Evolutionary conservation across 345 rosid species (phyloP), one percentile per base, ranked within the genome.

Genomic region (Lepidium africanum): DNA sequence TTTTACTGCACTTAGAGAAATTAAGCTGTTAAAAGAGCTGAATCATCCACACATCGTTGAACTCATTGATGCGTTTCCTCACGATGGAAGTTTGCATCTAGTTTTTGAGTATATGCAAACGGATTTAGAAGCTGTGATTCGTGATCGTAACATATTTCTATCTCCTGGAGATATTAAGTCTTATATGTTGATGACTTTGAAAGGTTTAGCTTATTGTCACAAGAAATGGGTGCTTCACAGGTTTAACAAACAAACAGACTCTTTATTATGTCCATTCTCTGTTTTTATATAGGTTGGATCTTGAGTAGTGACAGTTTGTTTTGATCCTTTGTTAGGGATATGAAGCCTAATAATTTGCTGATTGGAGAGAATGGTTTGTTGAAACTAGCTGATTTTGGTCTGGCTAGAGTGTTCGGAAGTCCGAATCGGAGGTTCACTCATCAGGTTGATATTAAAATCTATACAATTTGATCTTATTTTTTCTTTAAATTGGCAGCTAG

Each of bases 71-170:
- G 84, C 86, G n/a, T 84, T 84, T 19, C 88, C 88, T 61, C 78
- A 84, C 77, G 66, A 84, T 59, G 88, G 84, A 48, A 82, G 82
- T 65, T 71, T 84, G 27, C 86, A 84, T 72, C 77, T 84, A 21
- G 88, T 84, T 37, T 84, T 84, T 21, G 84, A 82, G 79, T 84
- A 82, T 76, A 84, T 84, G 88, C 86, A 84, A 69, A 84, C 86
- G 10, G 88, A 84, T 73, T 79, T 84, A 43, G 88, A 84, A 80
- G 82, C 88, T 10, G 81, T 84, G 76, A 84, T 84, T 69, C 88
- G 88, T 14, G 88, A 84, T 52, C 79, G 83, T 2, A 84, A 82
- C 45, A 82, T 84, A 35, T 80, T 80, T 30, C 80, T 84, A 5
- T 84, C 88, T 6, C 88, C 86, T 4, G 86, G 78, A 14, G 88